Evolutionary conservation across 768 basidiomycete species (phyloP).

Genomic region (Leccinum variicolor): DNA sequence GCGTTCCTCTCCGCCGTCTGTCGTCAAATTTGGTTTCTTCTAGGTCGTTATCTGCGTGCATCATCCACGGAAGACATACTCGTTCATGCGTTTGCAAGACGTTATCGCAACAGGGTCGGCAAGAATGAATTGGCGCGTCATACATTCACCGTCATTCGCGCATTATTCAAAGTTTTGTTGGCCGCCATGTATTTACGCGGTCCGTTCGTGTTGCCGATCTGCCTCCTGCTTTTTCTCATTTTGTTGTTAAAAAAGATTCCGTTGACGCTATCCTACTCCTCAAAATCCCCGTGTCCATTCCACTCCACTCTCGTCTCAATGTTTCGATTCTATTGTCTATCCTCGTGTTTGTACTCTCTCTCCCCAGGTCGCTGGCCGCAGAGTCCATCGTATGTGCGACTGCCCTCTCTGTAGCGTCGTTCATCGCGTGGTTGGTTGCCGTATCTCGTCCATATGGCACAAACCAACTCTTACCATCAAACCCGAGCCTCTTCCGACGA

Average conservation of each 20-base stretch:
- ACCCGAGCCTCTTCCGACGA: constrained; percentile 36
- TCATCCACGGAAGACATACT: constrained; percentile 65
- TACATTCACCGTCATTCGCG: constrained; percentile 43
- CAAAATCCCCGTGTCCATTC: constrained; percentile 34
- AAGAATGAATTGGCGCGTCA: constrained; percentile 42
- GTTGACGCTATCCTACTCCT: constrained; percentile 50
- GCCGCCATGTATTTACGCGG: constrained; percentile 64
- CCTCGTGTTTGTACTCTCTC: constrained; percentile 47
- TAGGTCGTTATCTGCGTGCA: constrained; percentile 67
- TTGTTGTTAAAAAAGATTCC: constrained; percentile 41
- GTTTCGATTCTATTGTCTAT: constrained; percentile 42
- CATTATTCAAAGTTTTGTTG: constrained; percentile 46
- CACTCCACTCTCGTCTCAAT: constrained; percentile 36
- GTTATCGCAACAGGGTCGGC: constrained; percentile 44
- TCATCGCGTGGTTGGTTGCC: constrained; percentile 57
- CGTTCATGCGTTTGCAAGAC: constrained; percentile 56
- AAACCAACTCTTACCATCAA: constrained; percentile 37
- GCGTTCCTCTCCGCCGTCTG: constrained; percentile 59
- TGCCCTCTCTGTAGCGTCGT: constrained; percentile 56
- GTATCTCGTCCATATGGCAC: constrained; percentile 50
- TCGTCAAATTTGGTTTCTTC: constrained; percentile 72
- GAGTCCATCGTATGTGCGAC: constrained; percentile 54
- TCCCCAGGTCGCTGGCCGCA: constrained; percentile 52
- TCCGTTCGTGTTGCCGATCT: constrained; percentile 33
- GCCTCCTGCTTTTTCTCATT: constrained; percentile 7